Conservation (phyloP, 2,329 filamentous ascomycete species). For the Botrytis pseudocinerea region DNA sequence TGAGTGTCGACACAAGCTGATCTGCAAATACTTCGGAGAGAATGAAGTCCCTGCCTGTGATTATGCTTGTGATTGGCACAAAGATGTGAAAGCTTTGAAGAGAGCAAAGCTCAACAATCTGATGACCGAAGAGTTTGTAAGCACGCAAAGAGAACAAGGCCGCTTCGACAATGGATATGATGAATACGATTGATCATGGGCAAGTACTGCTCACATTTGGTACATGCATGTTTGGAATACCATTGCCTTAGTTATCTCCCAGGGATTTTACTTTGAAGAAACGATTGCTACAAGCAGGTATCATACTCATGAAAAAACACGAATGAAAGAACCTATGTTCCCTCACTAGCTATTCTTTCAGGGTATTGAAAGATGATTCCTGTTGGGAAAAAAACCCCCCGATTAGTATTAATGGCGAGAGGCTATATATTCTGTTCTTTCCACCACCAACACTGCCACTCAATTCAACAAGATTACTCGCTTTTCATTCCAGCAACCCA, state of each 20-base stretch:
- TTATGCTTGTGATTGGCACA: conserved; percentile 78
- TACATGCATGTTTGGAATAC: not conserved
- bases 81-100: conserved; percentile 61
- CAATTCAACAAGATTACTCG: not conserved
- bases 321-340: not conserved
- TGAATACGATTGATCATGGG: conserved; percentile 43
- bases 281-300: not conserved
- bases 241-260: not conserved
- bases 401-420: not conserved
- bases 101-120: conserved; percentile 57
- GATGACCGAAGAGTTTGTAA: conserved; percentile 62
- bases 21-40: conserved; percentile 79
- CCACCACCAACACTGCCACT: not conserved
- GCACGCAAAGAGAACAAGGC: conserved; percentile 61
- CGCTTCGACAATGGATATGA: conserved; percentile 58
- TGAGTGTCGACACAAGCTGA: conserved; percentile 72
- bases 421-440: not conserved
- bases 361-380: not conserved
- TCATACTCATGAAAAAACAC: not conserved
- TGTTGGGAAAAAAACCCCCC: not conserved
- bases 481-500: not conserved
- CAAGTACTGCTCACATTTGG: not conserved
- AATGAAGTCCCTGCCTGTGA: conserved; percentile 59
- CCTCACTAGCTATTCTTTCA: not conserved
- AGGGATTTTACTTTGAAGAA: not conserved